A percentile compares a stretch with the other conserved stretches of the same genome.
phyloP scores from a whole-genome alignment of 768 basidiomycete species.

The Tylopilus vinaceipallidus region DNA sequence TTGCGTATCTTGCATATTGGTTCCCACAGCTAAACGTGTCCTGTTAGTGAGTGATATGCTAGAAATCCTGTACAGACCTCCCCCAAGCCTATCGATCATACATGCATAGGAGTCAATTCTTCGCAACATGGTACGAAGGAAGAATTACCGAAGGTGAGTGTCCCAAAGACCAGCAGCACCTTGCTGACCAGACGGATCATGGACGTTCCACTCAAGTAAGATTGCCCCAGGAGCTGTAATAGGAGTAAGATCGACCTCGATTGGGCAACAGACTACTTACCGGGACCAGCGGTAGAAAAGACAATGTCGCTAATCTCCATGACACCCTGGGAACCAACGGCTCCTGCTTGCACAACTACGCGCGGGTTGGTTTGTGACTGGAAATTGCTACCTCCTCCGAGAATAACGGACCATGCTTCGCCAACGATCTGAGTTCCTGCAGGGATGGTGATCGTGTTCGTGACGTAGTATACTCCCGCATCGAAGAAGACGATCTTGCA shows the following conservation, averaged over 20 bases:
- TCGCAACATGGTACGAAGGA: too few relatives aligned
- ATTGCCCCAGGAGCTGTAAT: conserved; percentile 43
- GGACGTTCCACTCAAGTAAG: conserved; percentile 59
- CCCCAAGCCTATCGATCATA: conserved; percentile 23
- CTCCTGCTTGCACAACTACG: conserved; percentile 45
- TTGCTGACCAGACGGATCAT: conserved; percentile 49
- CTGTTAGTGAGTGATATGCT: too few relatives aligned
- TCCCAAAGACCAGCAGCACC: conserved; percentile 56
- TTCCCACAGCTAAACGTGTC: conserved; percentile 43
- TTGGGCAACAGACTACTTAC: conserved; percentile 7
- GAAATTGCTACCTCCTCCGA: conserved; percentile 44
- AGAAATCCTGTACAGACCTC: conserved; percentile 12
- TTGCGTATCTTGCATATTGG: conserved; percentile 43
- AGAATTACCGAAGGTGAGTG: conserved; percentile 36
- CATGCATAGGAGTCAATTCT: neutral
- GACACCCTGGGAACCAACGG: conserved; percentile 43
- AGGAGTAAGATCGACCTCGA: neutral
- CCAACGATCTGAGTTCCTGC: conserved; percentile 47
- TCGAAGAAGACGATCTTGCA: conserved; percentile 84
- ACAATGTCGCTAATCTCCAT: conserved; percentile 66
- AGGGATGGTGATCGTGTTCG: conserved; percentile 47
- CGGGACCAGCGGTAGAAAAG: conserved; percentile 54
- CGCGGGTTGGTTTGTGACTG: conserved; percentile 36
- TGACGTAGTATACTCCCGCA: conserved; percentile 51
- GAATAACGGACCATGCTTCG: conserved; percentile 50